Conservation (phyloP, 257 asterid species). For the Rubia yunnanensis region DNA sequence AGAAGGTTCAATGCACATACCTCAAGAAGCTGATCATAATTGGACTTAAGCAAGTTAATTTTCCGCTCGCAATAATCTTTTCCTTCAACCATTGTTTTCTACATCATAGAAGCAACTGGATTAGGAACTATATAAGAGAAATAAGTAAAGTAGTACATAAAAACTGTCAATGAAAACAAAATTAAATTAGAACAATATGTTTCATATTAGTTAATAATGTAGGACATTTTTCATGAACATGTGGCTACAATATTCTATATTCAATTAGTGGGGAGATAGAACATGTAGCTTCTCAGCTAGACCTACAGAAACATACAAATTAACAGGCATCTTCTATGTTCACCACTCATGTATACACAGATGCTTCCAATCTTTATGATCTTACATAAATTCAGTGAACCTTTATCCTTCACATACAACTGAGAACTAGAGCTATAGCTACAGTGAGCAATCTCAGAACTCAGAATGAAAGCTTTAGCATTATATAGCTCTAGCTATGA, state of each 20-base stretch:
- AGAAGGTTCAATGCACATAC: slow-evolving; percentile 25
- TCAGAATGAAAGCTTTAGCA: not conserved
- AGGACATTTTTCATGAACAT: not conserved
- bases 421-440: not conserved
- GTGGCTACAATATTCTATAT: not conserved
- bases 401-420: not conserved
- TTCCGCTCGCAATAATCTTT: slow-evolving; percentile 91
- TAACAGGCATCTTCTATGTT: not conserved
- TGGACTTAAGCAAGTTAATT: slow-evolving; percentile 79
- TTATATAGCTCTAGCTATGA: not conserved
- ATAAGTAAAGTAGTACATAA: not conserved
- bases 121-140: not conserved
- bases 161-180: not conserved
- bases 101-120: slow-evolving; percentile 6
- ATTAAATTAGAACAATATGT: too few species aligned
- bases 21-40: slow-evolving; percentile 91
- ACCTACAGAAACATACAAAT: not conserved
- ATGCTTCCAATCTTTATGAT: not conserved
- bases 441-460: not conserved
- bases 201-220: not conserved
- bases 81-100: slow-evolving; percentile 90
- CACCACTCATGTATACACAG: not conserved
- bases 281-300: not conserved
- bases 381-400: not conserved
- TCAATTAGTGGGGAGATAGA: not conserved